Evolutionary conservation across 2,329 filamentous ascomycete species (phyloP), one percentile per base, ranked within the genome.

Genomic region (Teratosphaeriaceae sp.): DNA sequence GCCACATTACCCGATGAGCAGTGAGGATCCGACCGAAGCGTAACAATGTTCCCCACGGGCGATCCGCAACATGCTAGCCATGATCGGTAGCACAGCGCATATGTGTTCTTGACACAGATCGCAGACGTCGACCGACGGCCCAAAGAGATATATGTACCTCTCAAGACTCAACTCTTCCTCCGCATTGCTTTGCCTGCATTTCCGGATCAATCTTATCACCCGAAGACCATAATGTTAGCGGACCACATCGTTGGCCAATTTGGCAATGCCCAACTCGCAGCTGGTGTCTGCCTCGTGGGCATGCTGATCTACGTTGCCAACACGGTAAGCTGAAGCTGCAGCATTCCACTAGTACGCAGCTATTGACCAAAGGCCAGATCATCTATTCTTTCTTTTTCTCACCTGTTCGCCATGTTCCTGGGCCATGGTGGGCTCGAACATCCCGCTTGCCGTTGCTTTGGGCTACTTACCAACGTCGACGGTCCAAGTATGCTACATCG

Each of bases 361-460:
- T 34, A n/a, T 11, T 34, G 30, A 11, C 30, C 15, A n/a, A n/a
- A n/a, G n/a, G 11, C 7, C 20, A 48, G 46, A 12, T 50, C 12
- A 16, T 43, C 13, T 46, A 46, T 22, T 42, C 45, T 21, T 46
- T 38, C 22, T 20, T 48, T 29, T 35, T 50, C 19, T 50, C 48
- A 8, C 46, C 48, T 11, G 46, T 48, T 15, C 39, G 37, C 16
- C 37, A 50, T 30, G 42, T 50, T 4, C 48, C 48, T n/a, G 48
- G 48, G 12, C 48, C 48, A 13, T 50, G 29, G 23, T 50, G 35
- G 40, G 33, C 45, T 24, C 44, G 45, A 21, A 15, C 45, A 5
- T 42, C 46, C 2, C 46, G 31, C n/a, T n/a, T 51, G 4, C 48
- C 48, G 6, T 38, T 44, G 12, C 43, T 40, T 19, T 21, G 24